Conservation (phyloP, 2,329 filamentous ascomycete genomes). For the Verticillium albo-atrum region DNA sequence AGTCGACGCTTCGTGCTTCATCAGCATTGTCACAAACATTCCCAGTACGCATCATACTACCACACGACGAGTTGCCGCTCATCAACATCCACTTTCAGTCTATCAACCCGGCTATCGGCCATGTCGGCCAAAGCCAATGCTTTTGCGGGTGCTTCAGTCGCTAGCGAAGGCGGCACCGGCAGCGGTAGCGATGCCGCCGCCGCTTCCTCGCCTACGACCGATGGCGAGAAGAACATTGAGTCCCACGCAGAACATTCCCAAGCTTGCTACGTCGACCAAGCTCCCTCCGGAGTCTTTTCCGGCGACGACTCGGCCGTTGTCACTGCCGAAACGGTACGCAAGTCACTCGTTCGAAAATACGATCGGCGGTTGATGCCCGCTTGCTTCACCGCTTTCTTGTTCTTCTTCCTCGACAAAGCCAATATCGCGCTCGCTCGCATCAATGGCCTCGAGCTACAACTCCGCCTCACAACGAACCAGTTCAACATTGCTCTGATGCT, state of each 20-base stretch:
- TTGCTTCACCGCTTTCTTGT: slow-evolving; percentile 7
- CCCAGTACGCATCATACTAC: not conserved
- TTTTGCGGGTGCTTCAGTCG: not conserved
- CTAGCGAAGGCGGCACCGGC: not conserved
- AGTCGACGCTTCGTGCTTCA: no score
- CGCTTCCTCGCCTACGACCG: not conserved
- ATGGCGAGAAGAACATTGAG: not conserved
- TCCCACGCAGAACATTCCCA: not conserved
- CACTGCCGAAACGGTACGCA: not conserved
- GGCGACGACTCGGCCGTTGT: not conserved
- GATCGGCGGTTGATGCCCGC: slow-evolving; percentile 8
- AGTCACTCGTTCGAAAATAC: slow-evolving; percentile 8
- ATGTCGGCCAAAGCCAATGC: not conserved
- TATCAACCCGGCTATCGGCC: no score
- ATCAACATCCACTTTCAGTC: not conserved
- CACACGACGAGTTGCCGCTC: not conserved
- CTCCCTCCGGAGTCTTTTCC: not conserved
- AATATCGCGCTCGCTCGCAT: slow-evolving; percentile 13
- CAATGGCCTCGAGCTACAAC: slow-evolving; percentile 11
- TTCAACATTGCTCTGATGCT: slow-evolving; percentile 16
- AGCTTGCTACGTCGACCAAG: not conserved
- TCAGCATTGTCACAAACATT: not conserved
- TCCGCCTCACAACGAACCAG: slow-evolving; percentile 3
- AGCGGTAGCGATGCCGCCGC: not conserved
- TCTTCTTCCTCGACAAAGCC: slow-evolving; percentile 13